phyloP scores from a whole-genome alignment of 306 rosid genomes.

The Citrullus amarus region DNA sequence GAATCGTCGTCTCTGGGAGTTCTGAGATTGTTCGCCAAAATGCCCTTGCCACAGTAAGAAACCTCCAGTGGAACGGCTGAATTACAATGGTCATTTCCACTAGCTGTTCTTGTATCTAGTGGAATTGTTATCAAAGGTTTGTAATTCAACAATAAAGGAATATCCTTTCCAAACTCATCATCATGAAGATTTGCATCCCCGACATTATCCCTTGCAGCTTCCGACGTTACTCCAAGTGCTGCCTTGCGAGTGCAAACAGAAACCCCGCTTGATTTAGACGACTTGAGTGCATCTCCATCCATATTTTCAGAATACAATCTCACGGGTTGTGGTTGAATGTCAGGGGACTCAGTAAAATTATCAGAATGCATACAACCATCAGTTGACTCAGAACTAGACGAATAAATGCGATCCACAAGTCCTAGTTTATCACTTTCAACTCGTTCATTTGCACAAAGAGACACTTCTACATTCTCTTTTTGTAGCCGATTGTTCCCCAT shows the following conservation, averaged over 20 bases:
- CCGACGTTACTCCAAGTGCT: background rate
- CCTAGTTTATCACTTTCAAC: conserved; percentile 21
- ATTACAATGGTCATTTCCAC: conserved; percentile 14
- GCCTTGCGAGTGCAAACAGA: conserved; percentile 21
- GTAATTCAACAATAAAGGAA: background rate
- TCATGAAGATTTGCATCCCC: background rate
- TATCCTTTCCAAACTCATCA: conserved; percentile 5
- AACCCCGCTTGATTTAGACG: conserved; percentile 21
- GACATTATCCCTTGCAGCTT: conserved; percentile 5
- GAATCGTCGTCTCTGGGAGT: conserved; percentile 15
- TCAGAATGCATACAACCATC: conserved; percentile 17
- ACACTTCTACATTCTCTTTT: conserved; percentile 21
- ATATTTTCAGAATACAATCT: conserved; percentile 20
- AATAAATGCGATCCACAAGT: conserved; percentile 9
- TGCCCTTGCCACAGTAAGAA: background rate
- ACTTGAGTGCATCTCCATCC: conserved; percentile 13
- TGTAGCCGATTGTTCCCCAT: conserved; percentile 23
- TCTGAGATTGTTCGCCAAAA: conserved; percentile 4
- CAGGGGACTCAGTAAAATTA: conserved; percentile 26
- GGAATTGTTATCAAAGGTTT: conserved; percentile 12
- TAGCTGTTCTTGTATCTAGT: conserved; percentile 8
- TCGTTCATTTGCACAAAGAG: conserved; percentile 23
- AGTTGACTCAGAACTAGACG: conserved; percentile 16
- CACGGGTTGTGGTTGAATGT: conserved; percentile 16
- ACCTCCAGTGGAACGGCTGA: conserved; percentile 21